Evolutionary conservation across 2,329 filamentous ascomycete genomes (phyloP).

Genomic region (Zasmidium angulare): DNA sequence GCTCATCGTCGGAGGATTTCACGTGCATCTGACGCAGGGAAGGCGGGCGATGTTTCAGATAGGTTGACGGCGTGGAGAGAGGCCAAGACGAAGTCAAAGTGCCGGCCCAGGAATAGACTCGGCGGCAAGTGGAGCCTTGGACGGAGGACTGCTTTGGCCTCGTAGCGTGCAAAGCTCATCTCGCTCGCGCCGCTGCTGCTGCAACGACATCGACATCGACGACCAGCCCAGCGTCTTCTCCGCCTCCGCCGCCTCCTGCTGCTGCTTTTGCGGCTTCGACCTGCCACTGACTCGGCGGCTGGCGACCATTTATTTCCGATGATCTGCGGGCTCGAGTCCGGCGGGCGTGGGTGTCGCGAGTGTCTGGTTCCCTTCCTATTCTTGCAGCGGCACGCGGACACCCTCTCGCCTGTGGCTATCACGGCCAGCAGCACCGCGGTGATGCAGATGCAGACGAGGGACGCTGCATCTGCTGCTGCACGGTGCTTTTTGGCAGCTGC

Average conservation of each 20-base stretch:
- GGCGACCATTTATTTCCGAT: neutral
- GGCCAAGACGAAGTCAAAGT: neutral
- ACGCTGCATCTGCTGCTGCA: neutral
- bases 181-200: too few species aligned
- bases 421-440: too few species aligned
- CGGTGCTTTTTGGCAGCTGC: neutral
- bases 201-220: neutral
- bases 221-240: neutral
- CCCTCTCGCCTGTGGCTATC: too few species aligned
- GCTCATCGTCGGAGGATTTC: neutral
- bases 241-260: neutral
- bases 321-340: neutral
- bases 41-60: slow-evolving; percentile 3
- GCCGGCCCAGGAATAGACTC: neutral
- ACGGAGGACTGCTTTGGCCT: neutral
- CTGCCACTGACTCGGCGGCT: neutral
- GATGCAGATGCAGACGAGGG: too few species aligned
- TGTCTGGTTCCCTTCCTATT: neutral
- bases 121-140: slow-evolving; percentile 6
- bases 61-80: neutral
- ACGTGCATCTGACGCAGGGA: neutral
- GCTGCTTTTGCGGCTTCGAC: neutral
- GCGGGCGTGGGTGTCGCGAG: neutral
- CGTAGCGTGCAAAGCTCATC: neutral
- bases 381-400: neutral